Evolutionary conservation across 164 flowering plant genomes (phyloP).

Genomic region (Dillenia suffruticosa): DNA sequence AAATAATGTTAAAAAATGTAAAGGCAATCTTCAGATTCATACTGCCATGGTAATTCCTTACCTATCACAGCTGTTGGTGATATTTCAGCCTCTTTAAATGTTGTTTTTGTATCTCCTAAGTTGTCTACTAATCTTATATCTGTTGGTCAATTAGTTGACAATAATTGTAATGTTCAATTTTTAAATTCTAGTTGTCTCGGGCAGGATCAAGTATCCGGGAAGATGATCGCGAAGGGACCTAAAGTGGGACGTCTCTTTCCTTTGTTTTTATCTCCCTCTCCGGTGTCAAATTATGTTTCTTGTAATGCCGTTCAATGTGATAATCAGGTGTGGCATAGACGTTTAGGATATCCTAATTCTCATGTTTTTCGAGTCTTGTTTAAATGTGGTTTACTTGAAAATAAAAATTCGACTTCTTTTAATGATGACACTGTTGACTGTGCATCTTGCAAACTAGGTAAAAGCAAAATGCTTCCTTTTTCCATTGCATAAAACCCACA

Average conservation of each 20-base stretch:
- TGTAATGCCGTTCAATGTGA: not conserved
- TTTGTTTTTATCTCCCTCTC: not conserved
- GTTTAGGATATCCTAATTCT: not conserved
- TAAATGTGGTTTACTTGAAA: not conserved
- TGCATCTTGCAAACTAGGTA: not conserved
- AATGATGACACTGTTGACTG: not conserved
- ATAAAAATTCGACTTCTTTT: no score
- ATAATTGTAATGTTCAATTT: not conserved
- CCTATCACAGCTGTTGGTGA: no score
- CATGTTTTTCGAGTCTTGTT: not conserved
- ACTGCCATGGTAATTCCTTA: no score
- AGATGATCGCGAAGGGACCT: not conserved
- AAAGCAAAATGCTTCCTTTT: not conserved
- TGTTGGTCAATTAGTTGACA: constrained; percentile 1
- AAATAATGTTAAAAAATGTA: no score
- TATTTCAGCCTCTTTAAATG: no score
- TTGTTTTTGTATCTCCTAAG: not conserved
- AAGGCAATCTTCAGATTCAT: no score
- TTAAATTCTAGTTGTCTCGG: not conserved
- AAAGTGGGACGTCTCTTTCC: not conserved
- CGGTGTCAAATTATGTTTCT: not conserved
- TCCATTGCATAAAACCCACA: not conserved
- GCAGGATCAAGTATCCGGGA: not conserved
- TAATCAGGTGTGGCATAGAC: not conserved
- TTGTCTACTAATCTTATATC: not conserved